A percentile compares a stretch with the other conserved stretches of the same genome.
Evolutionary conservation across 805 yeast species (phyloP).

Genomic region (Yamadazyma akitaensis): DNA sequence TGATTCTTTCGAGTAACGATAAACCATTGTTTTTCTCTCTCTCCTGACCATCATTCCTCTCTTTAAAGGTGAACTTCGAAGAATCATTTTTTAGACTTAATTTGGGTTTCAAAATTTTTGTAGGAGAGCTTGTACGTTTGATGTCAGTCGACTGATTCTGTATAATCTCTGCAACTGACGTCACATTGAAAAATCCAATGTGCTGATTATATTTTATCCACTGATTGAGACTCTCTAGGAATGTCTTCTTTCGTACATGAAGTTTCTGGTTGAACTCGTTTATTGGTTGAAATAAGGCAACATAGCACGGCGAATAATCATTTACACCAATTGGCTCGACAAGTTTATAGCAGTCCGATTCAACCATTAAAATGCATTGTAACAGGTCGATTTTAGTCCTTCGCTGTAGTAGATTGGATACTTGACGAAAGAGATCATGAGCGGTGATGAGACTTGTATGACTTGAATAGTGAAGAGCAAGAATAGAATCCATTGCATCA

Average conservation of each 20-base stretch:
- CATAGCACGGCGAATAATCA: constrained; percentile 15
- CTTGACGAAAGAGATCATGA: constrained; percentile 18
- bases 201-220: constrained; percentile 23
- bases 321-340: constrained; percentile 6
- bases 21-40: constrained; percentile 23
- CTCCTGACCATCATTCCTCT: constrained; percentile 18
- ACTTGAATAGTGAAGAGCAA: constrained; percentile 32
- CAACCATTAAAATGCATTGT: constrained; percentile 17
- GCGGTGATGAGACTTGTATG: constrained; percentile 28
- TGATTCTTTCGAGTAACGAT: constrained; percentile 35
- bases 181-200: constrained; percentile 8
- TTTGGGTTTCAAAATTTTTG: constrained; percentile 18
- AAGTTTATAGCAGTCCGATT: constrained; percentile 13
- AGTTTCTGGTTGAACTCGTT: constrained; percentile 10
- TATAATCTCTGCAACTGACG: constrained; percentile 5
- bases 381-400: constrained; percentile 19
- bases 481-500: constrained; percentile 29
- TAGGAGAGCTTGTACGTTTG: constrained; percentile 11
- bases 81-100: constrained; percentile 29
- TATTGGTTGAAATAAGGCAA: constrained; percentile 7
- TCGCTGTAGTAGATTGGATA: constrained; percentile 16
- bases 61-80: constrained; percentile 35
- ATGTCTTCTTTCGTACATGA: constrained; percentile 17
- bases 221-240: constrained; percentile 15
- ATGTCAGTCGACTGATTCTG: constrained; percentile 4